Evolutionary conservation across 106 monocot species (phyloP).

Genomic region (Allium fistulosum): DNA sequence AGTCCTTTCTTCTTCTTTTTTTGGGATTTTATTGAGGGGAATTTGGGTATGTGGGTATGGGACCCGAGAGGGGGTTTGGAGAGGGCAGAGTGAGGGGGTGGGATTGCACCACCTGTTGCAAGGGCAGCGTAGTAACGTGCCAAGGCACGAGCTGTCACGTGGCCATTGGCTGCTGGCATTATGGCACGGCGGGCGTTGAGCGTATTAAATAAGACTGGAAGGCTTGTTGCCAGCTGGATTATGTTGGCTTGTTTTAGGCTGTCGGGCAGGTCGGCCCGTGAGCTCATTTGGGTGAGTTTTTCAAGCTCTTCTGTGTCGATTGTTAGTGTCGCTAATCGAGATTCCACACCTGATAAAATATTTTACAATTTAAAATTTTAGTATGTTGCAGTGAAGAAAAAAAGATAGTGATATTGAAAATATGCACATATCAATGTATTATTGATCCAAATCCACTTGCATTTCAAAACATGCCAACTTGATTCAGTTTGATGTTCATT

Average conservation of each 20-base stretch:
- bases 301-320: constrained; percentile 59
- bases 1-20: constrained; percentile 29
- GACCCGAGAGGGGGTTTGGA: constrained; percentile 65
- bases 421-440: too few species aligned
- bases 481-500: too few species aligned
- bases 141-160: constrained; percentile 87
- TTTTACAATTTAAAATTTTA: not conserved
- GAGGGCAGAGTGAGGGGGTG: constrained; percentile 34
- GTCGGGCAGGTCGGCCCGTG: constrained; percentile 31
- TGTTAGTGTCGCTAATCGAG: constrained; percentile 77
- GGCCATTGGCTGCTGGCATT: constrained; percentile 94
- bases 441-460: too few species aligned
- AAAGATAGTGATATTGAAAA: too few species aligned
- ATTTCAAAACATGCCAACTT: too few species aligned
- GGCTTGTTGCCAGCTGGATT: constrained; percentile 32
- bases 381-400: too few species aligned
- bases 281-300: constrained; percentile 28
- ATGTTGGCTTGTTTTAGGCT: constrained; percentile 29
- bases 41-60: constrained; percentile 58
- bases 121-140: constrained; percentile 91
- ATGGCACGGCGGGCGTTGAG: constrained; percentile 84
- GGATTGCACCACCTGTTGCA: constrained; percentile 40
- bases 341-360: constrained; percentile 64
- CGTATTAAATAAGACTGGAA: constrained; percentile 81
- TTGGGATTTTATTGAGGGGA: constrained; percentile 22